Conservation (phyloP, 805 yeast genomes). For the Wickerhamiella qilinensis region DNA sequence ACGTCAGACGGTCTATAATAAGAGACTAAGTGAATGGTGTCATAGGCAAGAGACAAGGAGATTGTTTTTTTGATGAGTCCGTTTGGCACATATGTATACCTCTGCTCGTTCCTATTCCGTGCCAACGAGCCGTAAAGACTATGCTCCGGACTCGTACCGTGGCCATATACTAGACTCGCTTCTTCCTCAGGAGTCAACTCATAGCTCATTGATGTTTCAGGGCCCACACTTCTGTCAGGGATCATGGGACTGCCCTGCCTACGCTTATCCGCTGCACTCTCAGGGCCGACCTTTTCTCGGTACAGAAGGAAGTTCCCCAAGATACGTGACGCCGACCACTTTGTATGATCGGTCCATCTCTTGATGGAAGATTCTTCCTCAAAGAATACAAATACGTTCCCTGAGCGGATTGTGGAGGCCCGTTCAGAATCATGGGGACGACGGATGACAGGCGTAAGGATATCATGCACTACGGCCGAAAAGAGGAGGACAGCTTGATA, state of each 20-base stretch:
- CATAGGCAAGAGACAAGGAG: constrained; percentile 26
- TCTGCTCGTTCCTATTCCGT: background rate
- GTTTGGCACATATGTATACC: constrained; percentile 44
- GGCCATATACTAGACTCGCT: background rate
- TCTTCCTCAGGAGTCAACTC: background rate
- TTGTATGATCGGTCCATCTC: constrained; percentile 93
- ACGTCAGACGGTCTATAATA: constrained; percentile 72
- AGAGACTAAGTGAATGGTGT: constrained; percentile 46
- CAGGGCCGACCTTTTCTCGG: constrained; percentile 31
- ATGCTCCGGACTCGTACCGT: constrained; percentile 7
- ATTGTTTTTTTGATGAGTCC: constrained; percentile 78
- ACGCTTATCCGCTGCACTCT: background rate
- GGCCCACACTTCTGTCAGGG: background rate
- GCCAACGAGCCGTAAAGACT: constrained; percentile 36
- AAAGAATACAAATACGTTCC: constrained; percentile 69
- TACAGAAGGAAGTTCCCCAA: constrained; percentile 74
- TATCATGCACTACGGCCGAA: constrained; percentile 57
- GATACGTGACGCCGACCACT: constrained; percentile 87
- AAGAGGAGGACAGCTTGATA: constrained; percentile 68
- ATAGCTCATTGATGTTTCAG: background rate
- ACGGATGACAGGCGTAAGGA: constrained; percentile 45
- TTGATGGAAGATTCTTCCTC: constrained; percentile 73
- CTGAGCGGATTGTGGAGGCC: constrained; percentile 45
- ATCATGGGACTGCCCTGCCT: background rate
- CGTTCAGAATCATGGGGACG: constrained; percentile 77